Base-by-base conservation (phyloP, 2,329 filamentous ascomycete genomes). In the Curvularia spicifera region DNA sequence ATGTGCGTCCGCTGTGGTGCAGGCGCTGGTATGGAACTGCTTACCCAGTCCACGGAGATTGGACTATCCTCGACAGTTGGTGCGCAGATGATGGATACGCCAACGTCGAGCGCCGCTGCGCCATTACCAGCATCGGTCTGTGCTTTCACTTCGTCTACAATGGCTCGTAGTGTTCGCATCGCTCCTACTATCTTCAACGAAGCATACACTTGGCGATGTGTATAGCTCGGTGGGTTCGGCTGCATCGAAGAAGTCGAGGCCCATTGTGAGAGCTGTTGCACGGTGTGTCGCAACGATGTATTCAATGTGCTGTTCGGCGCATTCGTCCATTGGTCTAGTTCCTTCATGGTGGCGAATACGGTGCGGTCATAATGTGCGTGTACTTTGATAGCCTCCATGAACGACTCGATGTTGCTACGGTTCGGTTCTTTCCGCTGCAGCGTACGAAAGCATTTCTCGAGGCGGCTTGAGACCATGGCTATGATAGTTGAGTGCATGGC, bases 401-500 rank as follows among this genome's bases (percentile, higher is more conserved):
- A 81, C 1, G 88, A 87, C 55, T 90, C 88, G 44, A 93, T 84
- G 48, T 91, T 87, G 61, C 87, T 86, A 49, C 87, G 87, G 49
- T 83, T 84, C 0, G 90, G 88, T 44, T 90, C 85, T 29, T 85
- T 85, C 26, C 85, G 84, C 67, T 90, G 87, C 52, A 91, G 85
- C 13, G 84, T 85, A 28, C 87, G 83, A 13, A 94, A 82, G 1
- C 87, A 85, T 59, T 87, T 84, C 66, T 90, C 88, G 2, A 93
- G 78, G 0, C 87, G 87, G 57, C 86, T 87, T 1, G 89, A 89
- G 1, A 91, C 83, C 39, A 91, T 88, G 35, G 87, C 89, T 35
- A 93, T 81, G 13, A 93, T 88, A 0, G 88, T 87, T 4, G 84
- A 82, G 52, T 93, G 84, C 86, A 91, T 91, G 3, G 84, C 81